These are phyloP conservation scores for Eucalyptus globulus DNA, from an alignment of 345 rosid genomes.

Conservation along the genomic window DNA sequence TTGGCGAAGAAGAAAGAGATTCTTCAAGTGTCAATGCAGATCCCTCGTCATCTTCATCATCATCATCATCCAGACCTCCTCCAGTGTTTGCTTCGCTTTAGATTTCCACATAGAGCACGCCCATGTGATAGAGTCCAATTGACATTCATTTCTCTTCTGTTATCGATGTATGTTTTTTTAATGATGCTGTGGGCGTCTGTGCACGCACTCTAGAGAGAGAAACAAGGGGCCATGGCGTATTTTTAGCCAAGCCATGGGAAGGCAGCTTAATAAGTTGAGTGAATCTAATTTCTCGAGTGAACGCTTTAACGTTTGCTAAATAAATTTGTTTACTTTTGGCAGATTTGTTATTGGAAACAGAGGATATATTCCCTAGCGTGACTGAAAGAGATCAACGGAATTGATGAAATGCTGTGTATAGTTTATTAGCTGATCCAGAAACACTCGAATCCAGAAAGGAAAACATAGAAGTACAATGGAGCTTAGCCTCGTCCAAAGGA, in stretches of 20 bases:
- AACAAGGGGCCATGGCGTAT: background rate
- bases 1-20: constrained; percentile 38
- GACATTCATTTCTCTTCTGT: background rate
- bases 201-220: background rate
- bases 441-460: background rate
- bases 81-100: background rate
- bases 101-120: background rate
- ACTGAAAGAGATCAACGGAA: background rate
- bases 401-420: background rate
- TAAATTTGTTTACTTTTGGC: background rate
- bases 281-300: background rate
- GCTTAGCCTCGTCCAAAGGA: background rate
- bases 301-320: background rate
- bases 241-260: background rate
- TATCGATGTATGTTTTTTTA: background rate
- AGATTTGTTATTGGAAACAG: background rate
- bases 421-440: background rate
- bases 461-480: background rate
- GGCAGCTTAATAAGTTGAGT: background rate
- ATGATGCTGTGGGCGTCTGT: background rate
- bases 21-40: background rate
- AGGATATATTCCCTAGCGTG: background rate
- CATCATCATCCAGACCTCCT: background rate
- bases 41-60: background rate
- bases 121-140: background rate